A percentile compares a stretch with the other conserved stretches of the same genome.
Conservation (phyloP, 2,329 filamentous ascomycete species). For the Colletotrichum sp. region DNA sequence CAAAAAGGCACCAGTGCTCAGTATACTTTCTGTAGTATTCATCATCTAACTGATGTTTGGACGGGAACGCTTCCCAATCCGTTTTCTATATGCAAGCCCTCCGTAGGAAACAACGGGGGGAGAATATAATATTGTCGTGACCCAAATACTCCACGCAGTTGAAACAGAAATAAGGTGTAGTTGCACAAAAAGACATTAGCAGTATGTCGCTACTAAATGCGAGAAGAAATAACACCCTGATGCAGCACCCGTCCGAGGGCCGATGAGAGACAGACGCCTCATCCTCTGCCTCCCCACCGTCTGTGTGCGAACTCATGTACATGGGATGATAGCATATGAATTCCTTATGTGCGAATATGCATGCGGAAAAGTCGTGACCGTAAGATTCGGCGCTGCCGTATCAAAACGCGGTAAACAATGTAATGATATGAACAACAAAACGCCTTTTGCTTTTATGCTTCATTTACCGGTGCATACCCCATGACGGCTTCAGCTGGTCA, state of each 20-base stretch:
- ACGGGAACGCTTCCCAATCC: not conserved
- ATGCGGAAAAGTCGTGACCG: slow-evolving; percentile 15
- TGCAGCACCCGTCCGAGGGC: not conserved
- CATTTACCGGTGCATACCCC: slow-evolving; percentile 56
- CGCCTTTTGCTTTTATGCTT: not conserved
- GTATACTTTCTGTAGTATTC: slow-evolving; percentile 17
- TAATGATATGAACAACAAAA: slow-evolving; percentile 20
- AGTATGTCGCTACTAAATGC: slow-evolving; percentile 22
- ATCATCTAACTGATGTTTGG: slow-evolving; percentile 14
- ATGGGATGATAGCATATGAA: slow-evolving; percentile 4
- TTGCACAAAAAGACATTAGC: slow-evolving; percentile 22
- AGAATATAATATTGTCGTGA: slow-evolving; percentile 18
- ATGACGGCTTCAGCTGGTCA: slow-evolving; percentile 64
- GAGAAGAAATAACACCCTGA: slow-evolving; percentile 17
- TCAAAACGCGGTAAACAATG: slow-evolving; percentile 13
- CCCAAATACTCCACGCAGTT: slow-evolving; percentile 21
- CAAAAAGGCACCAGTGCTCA: not conserved
- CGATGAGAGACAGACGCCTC: not conserved
- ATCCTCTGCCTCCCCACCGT: not conserved
- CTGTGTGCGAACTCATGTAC: slow-evolving; percentile 11
- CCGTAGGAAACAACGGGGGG: not conserved
- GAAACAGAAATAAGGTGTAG: slow-evolving; percentile 7
- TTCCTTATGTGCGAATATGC: slow-evolving; percentile 6
- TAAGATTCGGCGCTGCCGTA: slow-evolving; percentile 21
- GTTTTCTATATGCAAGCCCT: slow-evolving; percentile 17